Conservation (phyloP, 176 grass and related monocot genomes). For the Tuctoria greenei region DNA sequence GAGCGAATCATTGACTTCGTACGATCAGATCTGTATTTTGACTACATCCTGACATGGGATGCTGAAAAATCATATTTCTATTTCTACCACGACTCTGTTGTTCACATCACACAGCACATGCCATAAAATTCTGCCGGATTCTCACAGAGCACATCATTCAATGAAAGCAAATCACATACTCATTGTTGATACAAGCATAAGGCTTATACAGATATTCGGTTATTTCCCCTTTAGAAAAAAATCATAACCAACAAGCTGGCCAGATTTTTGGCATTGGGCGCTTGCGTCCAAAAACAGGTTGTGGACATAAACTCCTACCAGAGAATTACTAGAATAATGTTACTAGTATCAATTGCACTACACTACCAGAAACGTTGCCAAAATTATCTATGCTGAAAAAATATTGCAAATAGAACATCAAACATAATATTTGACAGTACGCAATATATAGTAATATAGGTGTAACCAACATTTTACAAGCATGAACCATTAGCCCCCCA, state of each 20-base stretch:
- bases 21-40: neutral
- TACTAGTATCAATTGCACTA: neutral
- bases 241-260: neutral
- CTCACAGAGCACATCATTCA: neutral
- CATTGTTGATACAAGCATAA: neutral
- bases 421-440: neutral
- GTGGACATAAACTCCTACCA: neutral
- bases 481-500: neutral
- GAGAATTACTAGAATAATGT: neutral
- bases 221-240: neutral
- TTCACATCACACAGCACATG: conserved; percentile 30
- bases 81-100: conserved; percentile 1
- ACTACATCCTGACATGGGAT: conserved; percentile 18
- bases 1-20: conserved; percentile 44
- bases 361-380: neutral
- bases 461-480: neutral
- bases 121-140: neutral
- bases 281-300: neutral
- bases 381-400: neutral
- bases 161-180: neutral
- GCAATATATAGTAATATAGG: neutral
- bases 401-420: neutral
- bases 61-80: conserved; percentile 12
- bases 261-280: neutral
- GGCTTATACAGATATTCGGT: neutral